Evolutionary conservation across 495 filamentous ascomycete genomes (phyloP), one percentile per base, ranked within the genome.

Genomic region (Sporormia fimetaria): DNA sequence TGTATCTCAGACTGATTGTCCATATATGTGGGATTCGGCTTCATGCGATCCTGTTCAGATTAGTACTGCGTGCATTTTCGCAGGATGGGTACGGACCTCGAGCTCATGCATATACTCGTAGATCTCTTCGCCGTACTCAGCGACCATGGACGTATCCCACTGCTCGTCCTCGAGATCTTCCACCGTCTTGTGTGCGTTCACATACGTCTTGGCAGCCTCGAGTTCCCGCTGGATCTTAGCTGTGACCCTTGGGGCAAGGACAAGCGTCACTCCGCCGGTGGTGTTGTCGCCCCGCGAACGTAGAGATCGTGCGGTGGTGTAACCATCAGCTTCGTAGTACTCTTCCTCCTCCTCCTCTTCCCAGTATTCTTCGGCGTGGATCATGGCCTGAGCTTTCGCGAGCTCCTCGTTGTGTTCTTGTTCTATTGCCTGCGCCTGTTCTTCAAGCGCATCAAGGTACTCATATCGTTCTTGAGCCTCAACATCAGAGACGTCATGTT

Each of bases 91-190:
- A 56, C 74, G 64, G 70, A 94, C 87, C 83, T 98, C 90, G 33
- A 94, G 75, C 33, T 79, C 68, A 40, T 72, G 71, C 80, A 96
- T 81, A 62, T 96, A 93, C 6, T 71, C 66, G 52, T 95, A 96
- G 46, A 99, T 99, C 57, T 99, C 90, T 3, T 90, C 81, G 33
- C 78, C 77, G 55, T 99, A 99, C 56, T 96, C 88, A 11, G 87
- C 81, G 22, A 99, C 90, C 92, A 99, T 94, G 56, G 81, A 94
- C n/a, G 87, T 82, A 57, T 99, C 90, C 67, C 77, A 92, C 16
- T 70, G 66, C 55, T 95, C 90, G 47, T 96, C 90, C 37, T 92
- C 80, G 33, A 83, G 66, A 37, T 85, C 81, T 41, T 80, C 74
- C 12, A 53, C 44, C 0, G 70, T 67, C 51, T 70, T 64, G 40